A percentile compares a stretch with the other conserved stretches of the same genome.
These are phyloP conservation scores for Daucus carota DNA, from an alignment of 129 eudicot genomes.

Conservation along the genomic window DNA sequence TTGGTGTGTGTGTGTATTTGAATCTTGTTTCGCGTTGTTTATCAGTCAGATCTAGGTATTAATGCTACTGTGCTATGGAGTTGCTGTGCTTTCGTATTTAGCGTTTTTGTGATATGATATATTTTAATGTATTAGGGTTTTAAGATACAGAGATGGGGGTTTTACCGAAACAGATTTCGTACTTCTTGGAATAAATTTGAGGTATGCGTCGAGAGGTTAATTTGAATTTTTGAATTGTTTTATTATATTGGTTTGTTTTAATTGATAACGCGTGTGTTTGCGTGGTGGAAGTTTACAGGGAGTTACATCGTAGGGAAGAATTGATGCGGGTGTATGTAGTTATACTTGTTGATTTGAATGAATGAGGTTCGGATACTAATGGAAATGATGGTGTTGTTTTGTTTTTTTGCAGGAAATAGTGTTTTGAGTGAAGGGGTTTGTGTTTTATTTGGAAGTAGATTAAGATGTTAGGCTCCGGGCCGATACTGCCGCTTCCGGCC, in stretches of 20 bases:
- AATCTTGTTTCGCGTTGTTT: neutral
- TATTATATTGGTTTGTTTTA: no score
- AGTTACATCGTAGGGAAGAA: neutral
- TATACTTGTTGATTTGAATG: neutral
- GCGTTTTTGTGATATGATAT: neutral
- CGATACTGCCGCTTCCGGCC: conserved; percentile 85
- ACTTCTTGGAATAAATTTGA: neutral
- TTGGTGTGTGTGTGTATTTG: neutral
- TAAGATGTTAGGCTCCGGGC: conserved; percentile 54
- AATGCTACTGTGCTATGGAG: neutral
- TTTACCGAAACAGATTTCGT: neutral
- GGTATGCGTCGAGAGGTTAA: neutral
- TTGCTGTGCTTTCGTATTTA: neutral
- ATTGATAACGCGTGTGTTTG: neutral
- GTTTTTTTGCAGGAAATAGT: conserved; percentile 4
- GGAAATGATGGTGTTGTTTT: neutral
- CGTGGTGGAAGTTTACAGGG: neutral
- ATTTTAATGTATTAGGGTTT: neutral
- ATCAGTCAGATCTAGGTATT: neutral
- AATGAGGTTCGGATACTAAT: neutral
- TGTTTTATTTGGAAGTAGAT: neutral
- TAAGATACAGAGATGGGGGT: neutral
- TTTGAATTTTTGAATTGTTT: no score
- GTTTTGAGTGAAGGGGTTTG: neutral
- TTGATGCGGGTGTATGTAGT: neutral